Evolutionary conservation across 176 grass and related monocot genomes (phyloP), one percentile per base, ranked within the genome.

Genomic region (Alloteropsis semialata): DNA sequence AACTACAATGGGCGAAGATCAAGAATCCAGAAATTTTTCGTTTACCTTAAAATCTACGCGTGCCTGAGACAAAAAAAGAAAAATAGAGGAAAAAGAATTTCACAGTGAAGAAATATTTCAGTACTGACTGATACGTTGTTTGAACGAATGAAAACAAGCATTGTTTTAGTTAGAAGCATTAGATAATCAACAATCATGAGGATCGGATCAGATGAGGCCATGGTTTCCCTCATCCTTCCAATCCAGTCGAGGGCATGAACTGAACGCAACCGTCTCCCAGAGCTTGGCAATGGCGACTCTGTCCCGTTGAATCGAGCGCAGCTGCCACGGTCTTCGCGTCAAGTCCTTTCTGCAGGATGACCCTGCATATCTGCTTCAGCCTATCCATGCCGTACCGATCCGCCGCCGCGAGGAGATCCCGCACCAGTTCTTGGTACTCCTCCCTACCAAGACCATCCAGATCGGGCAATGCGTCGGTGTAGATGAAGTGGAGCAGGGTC

Each of bases 401-500:
- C 11, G 71, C 78, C 3, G 78, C 88, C 5, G 22, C 78, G 69
- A 86, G 70, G 53, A 82, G 75, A 78, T 53, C 30, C 28, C 75
- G 63, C 11, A 67, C 24, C 16, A 78, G 14, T 38, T 46, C 46
- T 32, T 62, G 64, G 9, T 38, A 37, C 54, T 60, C 69, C 54
- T 28, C 36, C 15, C n/a, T 27, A 15, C 12, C 63, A 29, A 84
- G 66, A 49, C 70, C 74, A 5, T 79, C 49, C 38, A 84, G 42
- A 4, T 17, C 11, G 30, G 80, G 65, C 34, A 87, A 19, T 0
- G 75, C 58, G 56, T 91, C 84, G 16, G 79, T 78, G 50, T 91
- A 85, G 41, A 85, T 60, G 74, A 77, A 84, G 49, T 86, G 62
- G 49, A 89, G 86, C 48, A 92, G 42, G 25, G 72, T 66, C 62